Evolutionary conservation across 2,329 filamentous ascomycete species (phyloP), one percentile per base, ranked within the genome.

Genomic region (Nemania sp.): DNA sequence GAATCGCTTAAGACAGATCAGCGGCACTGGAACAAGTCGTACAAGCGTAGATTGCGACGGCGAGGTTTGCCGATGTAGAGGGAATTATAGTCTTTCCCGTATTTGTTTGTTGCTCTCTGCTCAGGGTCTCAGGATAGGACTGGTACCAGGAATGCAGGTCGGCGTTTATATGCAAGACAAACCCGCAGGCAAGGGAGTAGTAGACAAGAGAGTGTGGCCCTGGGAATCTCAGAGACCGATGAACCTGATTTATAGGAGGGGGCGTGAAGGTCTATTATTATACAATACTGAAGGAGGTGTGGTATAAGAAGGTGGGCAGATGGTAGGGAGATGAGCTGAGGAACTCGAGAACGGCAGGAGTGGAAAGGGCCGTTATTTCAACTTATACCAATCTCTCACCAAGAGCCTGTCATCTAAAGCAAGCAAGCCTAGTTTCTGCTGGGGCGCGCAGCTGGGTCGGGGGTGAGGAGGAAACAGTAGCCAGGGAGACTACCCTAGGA

Each of bases 281-380:
- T 69, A 69, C 59, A 66, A 66, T 62, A 45, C 52, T 22, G 55
- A 55, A 59, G 58, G n/a, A 59, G 22, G 38, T 24, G 29, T 59
- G 24, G 43, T 38, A n/a, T 22, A 20, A 53, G 47, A 22, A 45
- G 54, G 59, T 35, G 49, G 51, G 27, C n/a, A 56, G 51, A n/a
- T 35, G 29, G 43, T 51, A 58, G 41, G 66, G 69, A 73, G 67
- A 74, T 73, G 72, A 71, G 70, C 64, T 71, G 72, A 73, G 71
- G 70, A 73, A 73, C 73, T 73, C 72, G 49, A 73, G 68, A 73
- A 72, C 55, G 58, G 71, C 63, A 64, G 70, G 67, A 73, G 65
- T 70, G 71, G 71, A 72, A 76, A 74, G 73, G 73, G 72, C 62
- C 49, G 67, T 74, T 72, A 77, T 74, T 77, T 77, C 71, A 76